Base-by-base conservation (phyloP, 306 rosid genomes). In the Malus sieversii region DNA sequence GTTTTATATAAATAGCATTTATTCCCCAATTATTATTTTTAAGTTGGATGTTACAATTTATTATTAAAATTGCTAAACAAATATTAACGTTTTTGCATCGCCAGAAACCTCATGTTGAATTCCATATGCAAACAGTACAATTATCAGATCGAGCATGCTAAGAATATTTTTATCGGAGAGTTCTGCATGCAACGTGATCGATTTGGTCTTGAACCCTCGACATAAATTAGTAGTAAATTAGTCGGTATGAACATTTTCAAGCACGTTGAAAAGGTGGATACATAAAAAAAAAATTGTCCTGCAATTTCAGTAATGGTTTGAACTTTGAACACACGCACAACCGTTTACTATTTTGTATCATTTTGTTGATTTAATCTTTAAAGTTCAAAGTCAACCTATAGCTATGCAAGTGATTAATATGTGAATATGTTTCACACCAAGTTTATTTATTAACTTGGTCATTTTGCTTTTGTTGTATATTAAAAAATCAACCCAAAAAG, bases 201-300 rank as follows among this genome's bases (percentile, higher is more conserved):
- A 57, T 14, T 33, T 62, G 12, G 10, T 63, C 44, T 30, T 18
- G 19, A 63, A 20, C 19, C 68, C 20, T 18, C 10, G 11, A 29
- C 62, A 10, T 6, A 51, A 30, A 51, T 29, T 15, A 70, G 11
- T 70, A 19, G 62, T 10, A 46, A 27, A 13, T 32, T 63, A 30
- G 14, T 7, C 3, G 1, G 6, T 46, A 10, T 15, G 9, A 23
- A 25, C 44, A 19, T 51, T 70, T 70, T 27, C 2, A 29, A 57
- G 45, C 74, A 70, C 62, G 74, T 70, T 57, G 30, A 72, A 35
- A 14, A 13, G 7, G 74, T 70, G 74, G 29, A 52, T n/a, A n/a
- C 8, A 71, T 32, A 71, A 6, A 7, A 6, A 18, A 4, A 18
- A 4, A 32, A 71, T 53, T 13, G n/a, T 52, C 13, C 48, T 3